A percentile compares a stretch with the other conserved stretches of the same genome.
phyloP scores from a whole-genome alignment of 2,329 filamentous ascomycete genomes.

The Arthrobotrys conoides region DNA sequence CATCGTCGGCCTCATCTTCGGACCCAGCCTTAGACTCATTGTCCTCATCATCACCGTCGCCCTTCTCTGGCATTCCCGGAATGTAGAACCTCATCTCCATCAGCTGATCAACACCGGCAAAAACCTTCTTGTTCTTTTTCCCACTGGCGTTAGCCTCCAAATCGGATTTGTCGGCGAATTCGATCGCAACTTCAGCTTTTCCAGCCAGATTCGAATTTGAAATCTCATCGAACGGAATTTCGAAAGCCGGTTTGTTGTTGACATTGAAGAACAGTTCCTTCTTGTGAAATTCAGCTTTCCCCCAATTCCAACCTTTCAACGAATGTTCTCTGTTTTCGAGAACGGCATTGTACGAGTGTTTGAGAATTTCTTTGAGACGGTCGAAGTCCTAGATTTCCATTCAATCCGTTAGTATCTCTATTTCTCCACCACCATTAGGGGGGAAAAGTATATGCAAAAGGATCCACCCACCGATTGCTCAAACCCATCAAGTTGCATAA shows the following conservation, averaged over 20 bases:
- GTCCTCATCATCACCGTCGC: constrained; percentile 69
- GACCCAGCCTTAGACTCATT: constrained; percentile 52
- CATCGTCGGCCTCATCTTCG: constrained; percentile 63
- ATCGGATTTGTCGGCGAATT: constrained; percentile 75
- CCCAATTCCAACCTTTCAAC: constrained; percentile 98
- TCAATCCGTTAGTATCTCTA: neutral
- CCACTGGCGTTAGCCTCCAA: constrained; percentile 78
- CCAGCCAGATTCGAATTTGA: constrained; percentile 97
- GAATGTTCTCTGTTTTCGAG: constrained; percentile 95
- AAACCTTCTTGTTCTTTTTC: constrained; percentile 85
- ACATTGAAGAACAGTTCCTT: constrained; percentile 96
- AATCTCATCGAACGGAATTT: constrained; percentile 96
- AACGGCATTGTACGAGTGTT: constrained; percentile 96
- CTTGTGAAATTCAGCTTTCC: constrained; percentile 96
- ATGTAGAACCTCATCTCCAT: constrained; percentile 99
- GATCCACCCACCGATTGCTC: constrained; percentile 78
- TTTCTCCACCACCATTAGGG: neutral
- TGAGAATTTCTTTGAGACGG: constrained; percentile 90
- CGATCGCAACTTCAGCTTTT: constrained; percentile 96
- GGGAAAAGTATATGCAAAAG: neutral
- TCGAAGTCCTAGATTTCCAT: constrained; percentile 79
- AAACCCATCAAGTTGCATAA: constrained; percentile 96
- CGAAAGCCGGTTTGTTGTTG: constrained; percentile 94
- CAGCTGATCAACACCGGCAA: constrained; percentile 89
- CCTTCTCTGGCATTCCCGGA: constrained; percentile 85